Percentiles rank a stretch among this genome's conserved stretches.
Evolutionary conservation across 345 rosid genomes (phyloP).

Genomic region (Eucalyptus paniculata): DNA sequence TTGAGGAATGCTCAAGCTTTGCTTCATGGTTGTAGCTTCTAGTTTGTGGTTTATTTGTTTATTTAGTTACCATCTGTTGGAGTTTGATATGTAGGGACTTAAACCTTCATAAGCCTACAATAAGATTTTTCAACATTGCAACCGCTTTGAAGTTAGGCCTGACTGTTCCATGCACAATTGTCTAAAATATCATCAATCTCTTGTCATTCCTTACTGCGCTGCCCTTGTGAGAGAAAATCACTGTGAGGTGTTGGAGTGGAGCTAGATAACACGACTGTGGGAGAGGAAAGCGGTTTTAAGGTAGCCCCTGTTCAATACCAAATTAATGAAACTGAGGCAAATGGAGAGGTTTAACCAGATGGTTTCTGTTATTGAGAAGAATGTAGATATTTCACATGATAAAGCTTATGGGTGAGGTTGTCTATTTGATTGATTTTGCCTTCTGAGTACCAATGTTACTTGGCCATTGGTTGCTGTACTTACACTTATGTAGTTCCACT

Average conservation of each 20-base stretch:
- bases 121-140: background rate
- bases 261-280: background rate
- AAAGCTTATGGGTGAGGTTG: background rate
- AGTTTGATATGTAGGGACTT: background rate
- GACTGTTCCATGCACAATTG: background rate
- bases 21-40: background rate
- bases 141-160: background rate
- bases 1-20: background rate
- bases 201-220: background rate
- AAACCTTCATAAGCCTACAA: background rate
- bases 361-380: background rate
- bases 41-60: background rate
- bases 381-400: background rate
- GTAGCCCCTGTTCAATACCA: background rate
- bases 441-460: background rate
- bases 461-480: background rate
- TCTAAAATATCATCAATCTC: background rate
- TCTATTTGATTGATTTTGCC: background rate
- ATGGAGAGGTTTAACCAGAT: background rate
- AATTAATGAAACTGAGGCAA: background rate
- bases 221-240: background rate
- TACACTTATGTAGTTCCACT: background rate
- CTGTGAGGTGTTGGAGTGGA: background rate
- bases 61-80: background rate
- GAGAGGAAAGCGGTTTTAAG: background rate